phyloP scores from a whole-genome alignment of 148 eudicot genomes.

The Amaranthus cruentus region DNA sequence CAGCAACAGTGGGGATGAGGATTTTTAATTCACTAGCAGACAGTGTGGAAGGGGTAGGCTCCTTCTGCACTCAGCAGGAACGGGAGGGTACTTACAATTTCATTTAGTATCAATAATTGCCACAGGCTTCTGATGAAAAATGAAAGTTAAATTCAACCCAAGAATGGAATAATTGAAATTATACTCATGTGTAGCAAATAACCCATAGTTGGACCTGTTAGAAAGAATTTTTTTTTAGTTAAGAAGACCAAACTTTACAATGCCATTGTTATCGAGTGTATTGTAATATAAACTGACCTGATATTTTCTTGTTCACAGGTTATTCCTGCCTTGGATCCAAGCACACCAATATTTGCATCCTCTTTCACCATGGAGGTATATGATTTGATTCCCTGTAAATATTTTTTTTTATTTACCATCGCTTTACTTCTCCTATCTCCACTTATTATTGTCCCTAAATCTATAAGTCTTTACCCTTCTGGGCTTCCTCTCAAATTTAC shows the following conservation, averaged over 20 bases:
- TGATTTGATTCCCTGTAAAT: background rate
- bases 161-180: too few relatives aligned
- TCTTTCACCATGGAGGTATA: constrained; percentile 98
- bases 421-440: background rate
- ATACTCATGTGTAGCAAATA: too few relatives aligned
- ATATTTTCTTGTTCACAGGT: constrained; percentile 50
- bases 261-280: background rate
- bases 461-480: background rate
- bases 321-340: constrained; percentile 84
- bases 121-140: too few relatives aligned
- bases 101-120: too few relatives aligned
- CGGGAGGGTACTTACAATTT: too few relatives aligned
- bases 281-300: constrained; percentile 4
- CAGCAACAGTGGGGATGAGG: too few relatives aligned
- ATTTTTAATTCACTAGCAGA: too few relatives aligned
- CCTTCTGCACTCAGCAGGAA: too few relatives aligned
- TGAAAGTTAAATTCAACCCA: too few relatives aligned
- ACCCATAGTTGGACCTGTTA: too few relatives aligned
- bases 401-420: background rate
- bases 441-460: background rate
- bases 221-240: background rate
- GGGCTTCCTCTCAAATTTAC: background rate
- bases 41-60: too few relatives aligned
- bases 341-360: constrained; percentile 90
- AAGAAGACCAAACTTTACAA: background rate